Evolutionary conservation across 2,329 filamentous ascomycete species (phyloP).

Genomic region (Botrytis deweyae): DNA sequence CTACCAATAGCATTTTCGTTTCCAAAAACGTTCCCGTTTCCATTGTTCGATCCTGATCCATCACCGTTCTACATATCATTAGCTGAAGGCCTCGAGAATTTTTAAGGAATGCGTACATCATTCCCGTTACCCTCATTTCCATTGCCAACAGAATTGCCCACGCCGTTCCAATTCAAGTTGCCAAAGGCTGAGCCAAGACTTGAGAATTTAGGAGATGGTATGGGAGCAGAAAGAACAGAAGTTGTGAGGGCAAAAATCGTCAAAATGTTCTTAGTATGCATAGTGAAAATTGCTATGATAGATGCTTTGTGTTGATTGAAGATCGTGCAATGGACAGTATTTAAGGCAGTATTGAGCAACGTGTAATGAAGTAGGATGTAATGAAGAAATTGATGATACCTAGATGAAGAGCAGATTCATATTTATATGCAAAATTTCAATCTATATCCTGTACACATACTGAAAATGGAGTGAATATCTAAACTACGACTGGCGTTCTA

Average conservation of each 20-base stretch:
- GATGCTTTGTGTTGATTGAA: background rate
- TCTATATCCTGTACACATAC: background rate
- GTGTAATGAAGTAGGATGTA: background rate
- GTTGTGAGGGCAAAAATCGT: background rate
- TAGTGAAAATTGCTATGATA: background rate
- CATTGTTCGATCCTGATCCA: background rate
- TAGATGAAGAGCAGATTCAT: background rate
- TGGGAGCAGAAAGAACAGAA: constrained; percentile 3
- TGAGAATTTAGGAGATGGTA: background rate
- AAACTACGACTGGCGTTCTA: background rate
- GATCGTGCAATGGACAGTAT: background rate
- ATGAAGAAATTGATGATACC: background rate
- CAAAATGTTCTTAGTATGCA: constrained; percentile 1
- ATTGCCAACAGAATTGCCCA: background rate
- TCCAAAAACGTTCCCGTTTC: background rate
- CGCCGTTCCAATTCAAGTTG: background rate
- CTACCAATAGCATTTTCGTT: background rate
- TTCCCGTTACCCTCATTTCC: background rate
- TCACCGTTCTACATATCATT: background rate
- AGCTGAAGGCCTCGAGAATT: background rate
- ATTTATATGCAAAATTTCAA: background rate
- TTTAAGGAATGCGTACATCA: background rate
- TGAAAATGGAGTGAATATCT: background rate
- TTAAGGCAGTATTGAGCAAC: background rate
- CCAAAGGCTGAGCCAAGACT: background rate